Evolutionary conservation across 805 yeast species (phyloP).

Genomic region (Zygoascus bituminiphila): DNA sequence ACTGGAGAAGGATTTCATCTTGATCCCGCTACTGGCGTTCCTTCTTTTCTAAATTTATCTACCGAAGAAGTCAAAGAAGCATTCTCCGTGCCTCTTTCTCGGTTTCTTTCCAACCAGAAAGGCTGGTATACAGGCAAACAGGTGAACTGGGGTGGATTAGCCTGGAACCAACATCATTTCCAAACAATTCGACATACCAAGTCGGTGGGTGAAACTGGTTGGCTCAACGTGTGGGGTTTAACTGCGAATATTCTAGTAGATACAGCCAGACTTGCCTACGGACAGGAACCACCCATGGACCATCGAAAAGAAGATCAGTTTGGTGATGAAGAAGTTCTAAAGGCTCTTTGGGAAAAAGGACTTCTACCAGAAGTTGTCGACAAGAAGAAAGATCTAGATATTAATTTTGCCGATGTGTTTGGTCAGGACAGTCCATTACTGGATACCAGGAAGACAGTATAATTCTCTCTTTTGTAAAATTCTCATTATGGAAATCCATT

Average conservation of each 20-base stretch:
- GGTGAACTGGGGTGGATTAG: conserved; percentile 29
- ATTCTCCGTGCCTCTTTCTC: conserved; percentile 21
- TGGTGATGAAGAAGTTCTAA: conserved; percentile 27
- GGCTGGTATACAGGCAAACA: conserved; percentile 19
- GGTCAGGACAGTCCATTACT: conserved; percentile 18
- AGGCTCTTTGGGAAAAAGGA: conserved; percentile 19
- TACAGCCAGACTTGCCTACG: conserved; percentile 29
- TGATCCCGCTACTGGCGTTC: conserved; percentile 13
- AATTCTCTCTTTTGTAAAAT: too few species aligned
- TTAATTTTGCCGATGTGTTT: conserved; percentile 17
- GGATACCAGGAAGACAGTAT: conserved; percentile 1
- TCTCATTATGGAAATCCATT: too few species aligned
- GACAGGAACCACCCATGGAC: conserved; percentile 27
- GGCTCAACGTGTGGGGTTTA: conserved; percentile 34
- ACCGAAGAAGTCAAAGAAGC: conserved; percentile 28
- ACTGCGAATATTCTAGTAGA: conserved; percentile 36
- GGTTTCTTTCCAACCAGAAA: conserved; percentile 18
- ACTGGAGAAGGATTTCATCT: not conserved
- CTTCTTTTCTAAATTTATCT: conserved; percentile 7
- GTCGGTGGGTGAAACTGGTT: conserved; percentile 24
- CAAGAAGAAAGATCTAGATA: conserved; percentile 14
- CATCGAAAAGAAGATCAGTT: conserved; percentile 21
- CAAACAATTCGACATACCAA: conserved; percentile 21
- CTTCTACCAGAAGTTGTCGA: conserved; percentile 14
- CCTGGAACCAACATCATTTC: conserved; percentile 29